Evolutionary conservation across 2,329 filamentous ascomycete genomes (phyloP), one percentile per base, ranked within the genome.

Genomic region (Parastagonospora avenae): DNA sequence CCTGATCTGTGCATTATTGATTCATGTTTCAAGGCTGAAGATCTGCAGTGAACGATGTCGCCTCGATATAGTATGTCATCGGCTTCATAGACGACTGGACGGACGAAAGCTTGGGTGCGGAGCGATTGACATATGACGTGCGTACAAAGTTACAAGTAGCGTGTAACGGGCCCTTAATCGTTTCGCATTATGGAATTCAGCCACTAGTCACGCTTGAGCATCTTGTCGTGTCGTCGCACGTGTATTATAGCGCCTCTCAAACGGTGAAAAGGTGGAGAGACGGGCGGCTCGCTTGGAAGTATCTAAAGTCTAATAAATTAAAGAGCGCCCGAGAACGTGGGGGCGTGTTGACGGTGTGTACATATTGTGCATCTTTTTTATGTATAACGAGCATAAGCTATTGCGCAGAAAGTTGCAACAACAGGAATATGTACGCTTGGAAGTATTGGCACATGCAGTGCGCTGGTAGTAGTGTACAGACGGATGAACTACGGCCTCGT

Each of bases 81-180:
- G 35, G 10, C n/a, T 9, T 37, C 12, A 14, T 11, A 41, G 15
- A 50, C 46, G 42, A 43, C 9, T 42, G 42, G 42, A 43, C 32
- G 45, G 33, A 50, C 39, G 27, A 16, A 24, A 24, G 19, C 19
- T 24, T 24, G 19, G 42, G 39, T 15, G 36, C 32, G 39, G 27
- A n/a, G 28, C n/a, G 28, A 16, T 14, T 15, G 28, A 42, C 37
- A n/a, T 27, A 16, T 49, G 41, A 43, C 46, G 42, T 24, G 29
- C 11, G 45, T 53, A 41, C 49, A 19, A 44, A 28, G 10, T 33
- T 37, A 16, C 46, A 35, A 57, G 52, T 55, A 31, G 45, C 33
- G 33, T 14, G 15, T 40, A 29, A 40, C 41, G 47, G 43, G 16
- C 42, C 42, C 36, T 51, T 30, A 35, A 38, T 40, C 11, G 43